These are phyloP conservation scores for Capillidium rhysosporum DNA, from an alignment of 371 early-diverging fungal genomes.

Conservation along the genomic window DNA sequence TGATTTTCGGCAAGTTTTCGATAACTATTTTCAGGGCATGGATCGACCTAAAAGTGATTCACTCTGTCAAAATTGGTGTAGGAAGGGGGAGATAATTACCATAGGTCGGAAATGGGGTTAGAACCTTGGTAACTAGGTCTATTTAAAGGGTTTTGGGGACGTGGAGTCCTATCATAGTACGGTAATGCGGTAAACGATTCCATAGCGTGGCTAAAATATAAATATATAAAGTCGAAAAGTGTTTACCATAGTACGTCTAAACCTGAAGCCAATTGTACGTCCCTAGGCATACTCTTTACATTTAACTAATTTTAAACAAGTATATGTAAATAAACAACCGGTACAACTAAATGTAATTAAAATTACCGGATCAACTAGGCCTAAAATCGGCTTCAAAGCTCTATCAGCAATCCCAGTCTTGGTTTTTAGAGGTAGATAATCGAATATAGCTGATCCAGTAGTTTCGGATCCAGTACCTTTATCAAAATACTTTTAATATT, in stretches of 20 bases:
- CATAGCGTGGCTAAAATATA: slow-evolving; percentile 34
- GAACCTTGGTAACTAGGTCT: slow-evolving; percentile 85
- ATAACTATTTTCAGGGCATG: slow-evolving; percentile 66
- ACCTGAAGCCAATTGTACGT: slow-evolving; percentile 70
- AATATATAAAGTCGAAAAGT: too few species aligned
- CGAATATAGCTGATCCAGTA: slow-evolving; percentile 80
- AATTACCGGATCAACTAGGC: slow-evolving; percentile 57
- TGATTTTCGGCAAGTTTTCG: slow-evolving; percentile 52
- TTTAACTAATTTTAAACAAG: slow-evolving; percentile 19
- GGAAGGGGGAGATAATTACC: slow-evolving; percentile 15
- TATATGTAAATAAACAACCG: too few species aligned
- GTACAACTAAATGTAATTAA: too few species aligned
- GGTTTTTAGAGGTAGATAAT: slow-evolving; percentile 58
- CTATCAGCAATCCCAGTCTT: slow-evolving; percentile 86
- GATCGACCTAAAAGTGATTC: slow-evolving; percentile 19
- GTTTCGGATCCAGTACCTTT: slow-evolving; percentile 70
- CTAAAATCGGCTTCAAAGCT: slow-evolving; percentile 64
- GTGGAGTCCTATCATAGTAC: slow-evolving; percentile 53
- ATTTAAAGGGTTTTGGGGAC: slow-evolving; percentile 58
- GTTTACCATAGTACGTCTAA: slow-evolving; percentile 57
- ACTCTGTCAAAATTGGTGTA: background rate
- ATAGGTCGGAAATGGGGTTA: slow-evolving; percentile 79
- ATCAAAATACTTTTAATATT: too few species aligned
- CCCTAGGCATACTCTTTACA: slow-evolving; percentile 61
- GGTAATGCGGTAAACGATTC: slow-evolving; percentile 86